phyloP scores from a whole-genome alignment of 768 basidiomycete genomes.

The Lepiota brunneoincarnata region DNA sequence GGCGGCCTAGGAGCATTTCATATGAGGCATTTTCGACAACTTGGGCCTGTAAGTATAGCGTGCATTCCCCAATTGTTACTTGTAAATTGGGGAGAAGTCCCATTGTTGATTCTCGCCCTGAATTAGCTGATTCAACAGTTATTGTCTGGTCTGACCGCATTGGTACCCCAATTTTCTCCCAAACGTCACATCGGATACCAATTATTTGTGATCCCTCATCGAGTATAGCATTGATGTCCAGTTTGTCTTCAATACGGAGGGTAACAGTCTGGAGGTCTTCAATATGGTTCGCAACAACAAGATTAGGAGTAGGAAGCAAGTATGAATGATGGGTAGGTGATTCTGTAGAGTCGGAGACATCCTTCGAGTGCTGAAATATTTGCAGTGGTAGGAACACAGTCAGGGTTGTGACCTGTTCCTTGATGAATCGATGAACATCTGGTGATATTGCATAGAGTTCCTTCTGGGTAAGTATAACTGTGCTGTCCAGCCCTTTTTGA shows the following conservation, averaged over 20 bases:
- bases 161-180: conserved; percentile 15
- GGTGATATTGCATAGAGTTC: conserved; percentile 17
- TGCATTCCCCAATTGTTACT: conserved; percentile 13
- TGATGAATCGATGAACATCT: conserved; percentile 13
- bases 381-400: neutral
- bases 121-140: conserved; percentile 19
- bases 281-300: conserved; percentile 13
- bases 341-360: neutral
- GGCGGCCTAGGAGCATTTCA: conserved; percentile 19
- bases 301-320: neutral
- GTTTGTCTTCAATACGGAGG: conserved; percentile 4
- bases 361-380: neutral
- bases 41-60: conserved; percentile 20
- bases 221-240: conserved; percentile 12
- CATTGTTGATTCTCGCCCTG: conserved; percentile 8
- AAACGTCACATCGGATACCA: conserved; percentile 13
- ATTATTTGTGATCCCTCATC: conserved; percentile 20
- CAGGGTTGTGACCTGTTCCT: conserved; percentile 14
- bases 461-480: conserved; percentile 14
- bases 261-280: conserved; percentile 15
- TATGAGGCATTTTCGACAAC: conserved; percentile 19
- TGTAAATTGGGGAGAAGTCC: conserved; percentile 16
- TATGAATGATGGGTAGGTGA: neutral
- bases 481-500: conserved; percentile 8
- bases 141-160: conserved; percentile 15